These are phyloP conservation scores for Cryphonectria naterciae DNA, from an alignment of 2,329 filamentous ascomycete genomes.

Conservation along the genomic window DNA sequence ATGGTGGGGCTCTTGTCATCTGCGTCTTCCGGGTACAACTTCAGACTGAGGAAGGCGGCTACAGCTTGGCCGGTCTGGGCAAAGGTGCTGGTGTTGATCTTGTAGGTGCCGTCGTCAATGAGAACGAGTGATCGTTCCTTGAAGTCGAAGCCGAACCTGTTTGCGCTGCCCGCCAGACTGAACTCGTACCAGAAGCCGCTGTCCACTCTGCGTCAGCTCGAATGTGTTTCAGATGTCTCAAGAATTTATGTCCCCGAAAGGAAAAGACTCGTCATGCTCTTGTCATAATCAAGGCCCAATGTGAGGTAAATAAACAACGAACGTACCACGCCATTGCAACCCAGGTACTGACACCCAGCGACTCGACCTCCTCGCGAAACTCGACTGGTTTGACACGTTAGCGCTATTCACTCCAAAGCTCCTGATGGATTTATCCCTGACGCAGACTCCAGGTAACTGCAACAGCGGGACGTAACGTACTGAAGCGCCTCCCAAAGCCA, in stretches of 20 bases:
- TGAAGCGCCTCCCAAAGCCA: constrained; percentile 10
- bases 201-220: not conserved
- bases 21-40: constrained; percentile 34
- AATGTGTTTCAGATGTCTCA: not conserved
- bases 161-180: constrained; percentile 42
- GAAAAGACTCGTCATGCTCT: not conserved
- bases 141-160: constrained; percentile 37
- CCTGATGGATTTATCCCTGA: not conserved
- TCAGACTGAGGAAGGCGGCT: constrained; percentile 51
- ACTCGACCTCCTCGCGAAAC: constrained; percentile 43
- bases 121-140: constrained; percentile 35
- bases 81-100: constrained; percentile 63
- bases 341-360: constrained; percentile 37
- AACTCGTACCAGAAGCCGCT: constrained; percentile 58
- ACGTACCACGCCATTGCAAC: constrained; percentile 42
- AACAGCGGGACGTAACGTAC: constrained; percentile 27
- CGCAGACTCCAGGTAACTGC: not conserved
- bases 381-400: constrained; percentile 2
- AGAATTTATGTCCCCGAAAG: not conserved
- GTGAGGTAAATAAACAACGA: not conserved
- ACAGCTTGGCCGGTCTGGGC: constrained; percentile 49
- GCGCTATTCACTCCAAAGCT: not conserved
- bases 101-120: constrained; percentile 60
- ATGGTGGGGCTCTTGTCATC: constrained; percentile 26
- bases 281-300: not conserved